A percentile compares a stretch with the other conserved stretches of the same genome.
These are phyloP conservation scores for Trametes villosa DNA, from an alignment of 768 basidiomycete genomes.

Conservation along the genomic window DNA sequence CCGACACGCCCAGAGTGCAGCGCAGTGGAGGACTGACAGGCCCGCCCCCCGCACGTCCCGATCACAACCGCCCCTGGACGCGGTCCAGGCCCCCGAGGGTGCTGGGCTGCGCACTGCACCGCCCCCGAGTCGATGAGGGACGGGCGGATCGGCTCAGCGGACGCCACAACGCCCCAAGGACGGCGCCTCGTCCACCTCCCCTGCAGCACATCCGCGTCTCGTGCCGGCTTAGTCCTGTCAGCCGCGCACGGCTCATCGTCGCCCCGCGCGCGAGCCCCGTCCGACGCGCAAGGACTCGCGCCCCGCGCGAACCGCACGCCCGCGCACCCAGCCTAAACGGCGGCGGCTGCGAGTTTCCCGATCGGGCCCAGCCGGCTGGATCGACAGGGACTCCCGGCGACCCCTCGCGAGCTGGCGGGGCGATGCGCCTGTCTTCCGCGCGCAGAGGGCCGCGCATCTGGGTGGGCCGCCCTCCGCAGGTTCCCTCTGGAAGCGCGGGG, in stretches of 20 bases:
- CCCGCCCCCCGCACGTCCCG: background rate
- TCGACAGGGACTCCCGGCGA: background rate
- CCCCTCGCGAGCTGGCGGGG: conserved; percentile 4
- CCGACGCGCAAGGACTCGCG: conserved; percentile 6
- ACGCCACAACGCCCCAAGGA: background rate
- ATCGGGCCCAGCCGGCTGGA: conserved; percentile 7
- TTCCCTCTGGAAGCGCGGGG: no score
- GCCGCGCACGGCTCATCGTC: background rate
- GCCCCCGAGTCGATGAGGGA: no score
- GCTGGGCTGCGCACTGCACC: no score
- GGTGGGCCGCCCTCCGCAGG: conserved; percentile 1
- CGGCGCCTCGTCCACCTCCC: background rate
- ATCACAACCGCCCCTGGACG: background rate
- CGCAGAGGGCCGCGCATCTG: background rate
- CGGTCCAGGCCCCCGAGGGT: background rate
- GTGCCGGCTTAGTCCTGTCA: background rate
- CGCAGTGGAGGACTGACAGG: background rate
- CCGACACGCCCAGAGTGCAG: background rate
- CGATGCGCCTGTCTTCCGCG: conserved; percentile 10
- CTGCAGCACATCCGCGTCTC: background rate
- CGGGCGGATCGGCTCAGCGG: no score
- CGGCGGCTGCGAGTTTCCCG: background rate
- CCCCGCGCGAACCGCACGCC: background rate
- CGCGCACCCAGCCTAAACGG: background rate
- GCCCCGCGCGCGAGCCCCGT: background rate